Evolutionary conservation across 441 rosid genomes (phyloP).

Genomic region (Erodium moschatum): DNA sequence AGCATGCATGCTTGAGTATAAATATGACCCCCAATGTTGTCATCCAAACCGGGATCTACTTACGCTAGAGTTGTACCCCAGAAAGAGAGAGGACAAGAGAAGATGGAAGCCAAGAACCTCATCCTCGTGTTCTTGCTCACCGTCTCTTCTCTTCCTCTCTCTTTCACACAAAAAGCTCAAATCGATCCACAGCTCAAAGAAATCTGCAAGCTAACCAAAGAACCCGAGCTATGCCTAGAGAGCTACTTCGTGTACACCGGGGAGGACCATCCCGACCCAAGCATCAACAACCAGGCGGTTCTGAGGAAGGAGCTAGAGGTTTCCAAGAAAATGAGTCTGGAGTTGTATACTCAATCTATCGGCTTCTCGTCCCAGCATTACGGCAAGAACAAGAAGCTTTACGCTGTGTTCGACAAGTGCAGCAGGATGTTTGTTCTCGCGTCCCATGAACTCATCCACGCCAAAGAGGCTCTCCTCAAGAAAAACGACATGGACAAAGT

Average conservation of each 20-base stretch:
- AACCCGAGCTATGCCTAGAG: neutral
- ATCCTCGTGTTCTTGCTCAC: neutral
- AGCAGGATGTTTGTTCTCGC: neutral
- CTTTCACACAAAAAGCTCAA: neutral
- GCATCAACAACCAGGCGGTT: neutral
- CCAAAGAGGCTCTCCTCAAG: neutral
- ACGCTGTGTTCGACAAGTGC: neutral
- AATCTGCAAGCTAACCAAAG: neutral
- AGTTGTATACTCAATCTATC: neutral
- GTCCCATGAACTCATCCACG: neutral
- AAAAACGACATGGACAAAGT: neutral
- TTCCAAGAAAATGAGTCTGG: neutral
- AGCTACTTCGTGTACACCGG: neutral
- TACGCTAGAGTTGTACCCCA: too few species aligned
- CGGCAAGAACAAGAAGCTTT: neutral
- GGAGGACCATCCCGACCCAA: neutral
- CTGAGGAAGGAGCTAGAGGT: neutral
- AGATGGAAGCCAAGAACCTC: neutral
- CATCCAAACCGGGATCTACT: too few species aligned
- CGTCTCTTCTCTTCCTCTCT: neutral
- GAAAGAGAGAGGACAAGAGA: too few species aligned
- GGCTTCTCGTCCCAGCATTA: neutral
- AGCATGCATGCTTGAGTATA: too few species aligned
- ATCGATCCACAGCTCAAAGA: neutral
- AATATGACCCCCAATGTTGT: too few species aligned